Percentiles rank a stretch among this genome's conserved stretches.
phyloP scores from a whole-genome alignment of 345 rosid species.

The Eucalyptus urophylla region DNA sequence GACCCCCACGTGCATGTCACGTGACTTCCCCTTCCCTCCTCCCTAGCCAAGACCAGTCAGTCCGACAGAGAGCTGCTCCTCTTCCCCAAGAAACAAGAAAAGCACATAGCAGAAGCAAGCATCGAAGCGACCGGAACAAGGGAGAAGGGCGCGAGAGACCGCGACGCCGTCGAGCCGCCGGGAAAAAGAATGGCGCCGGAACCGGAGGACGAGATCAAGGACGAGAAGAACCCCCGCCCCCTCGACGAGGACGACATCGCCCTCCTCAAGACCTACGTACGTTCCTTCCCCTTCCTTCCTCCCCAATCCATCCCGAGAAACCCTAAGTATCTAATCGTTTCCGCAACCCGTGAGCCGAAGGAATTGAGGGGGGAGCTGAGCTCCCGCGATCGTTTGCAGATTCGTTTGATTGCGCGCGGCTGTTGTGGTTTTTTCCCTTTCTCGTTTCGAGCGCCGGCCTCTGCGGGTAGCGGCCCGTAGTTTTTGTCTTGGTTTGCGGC shows the following conservation, averaged over 20 bases:
- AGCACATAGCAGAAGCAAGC: not conserved
- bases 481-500: not conserved
- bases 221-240: slow-evolving; percentile 86
- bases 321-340: not conserved
- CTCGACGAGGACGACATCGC: slow-evolving; percentile 93
- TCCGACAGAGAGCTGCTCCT: not conserved
- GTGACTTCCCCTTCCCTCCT: not conserved
- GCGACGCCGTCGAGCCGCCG: not conserved
- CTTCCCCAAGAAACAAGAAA: not conserved
- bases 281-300: not conserved
- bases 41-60: not conserved
- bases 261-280: slow-evolving; percentile 86
- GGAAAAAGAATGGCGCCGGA: slow-evolving; percentile 17
- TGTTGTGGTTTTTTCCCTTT: not conserved
- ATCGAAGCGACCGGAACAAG: not conserved
- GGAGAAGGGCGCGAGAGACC: not conserved
- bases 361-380: not conserved
- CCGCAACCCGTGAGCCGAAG: not conserved
- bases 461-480: not conserved
- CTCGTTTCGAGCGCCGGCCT: not conserved
- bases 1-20: not conserved
- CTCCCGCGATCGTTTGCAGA: not conserved
- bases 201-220: slow-evolving; percentile 51
- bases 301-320: not conserved
- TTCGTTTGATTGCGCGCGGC: not conserved